Evolutionary conservation across 306 rosid genomes (phyloP), one percentile per base, ranked within the genome.

Genomic region (Prunus mira): DNA sequence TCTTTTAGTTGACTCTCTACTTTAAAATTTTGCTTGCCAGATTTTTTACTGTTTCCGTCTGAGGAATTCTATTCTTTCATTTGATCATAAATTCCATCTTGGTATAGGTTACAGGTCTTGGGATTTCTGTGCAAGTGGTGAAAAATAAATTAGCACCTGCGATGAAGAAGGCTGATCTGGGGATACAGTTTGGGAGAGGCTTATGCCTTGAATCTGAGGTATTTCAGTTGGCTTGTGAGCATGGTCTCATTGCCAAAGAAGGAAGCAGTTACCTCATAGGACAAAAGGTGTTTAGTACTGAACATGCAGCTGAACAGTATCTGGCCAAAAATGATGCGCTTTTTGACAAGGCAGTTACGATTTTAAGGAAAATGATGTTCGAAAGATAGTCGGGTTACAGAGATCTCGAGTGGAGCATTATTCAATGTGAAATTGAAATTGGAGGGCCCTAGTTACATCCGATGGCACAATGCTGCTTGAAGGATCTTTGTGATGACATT

Each of bases 121-220:
- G 69, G 75, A 76, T 90, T 18, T 77, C 80, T 18, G 87, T 64
- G 41, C 92, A 91, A 82, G 92, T 91, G 68, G 84, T 90, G 79
- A 91, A 93, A 83, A 93, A 93, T 68, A 93, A 91, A 79, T 84
- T 93, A 64, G 96, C 96, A 62, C 90, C 91, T 1, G 79, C 93
- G 63, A 69, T 80, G 79, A 92, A 86, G 78, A 90, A 77, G 75
- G 91, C 87, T 9, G 89, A 90, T 63, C 76, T 94, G 66, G 89
- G 82, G 66, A 87, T 94, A 82, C 80, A 74, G 30, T 94, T 92
- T 71, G 98, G 97, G 70, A 84, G 78, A 75, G 97, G 98, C 65
- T 81, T 94, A 72, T 71, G 89, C 83, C 75, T 71, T 49, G 89
- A 90, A 81, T 70, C 91, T 22, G 97, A 94, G 86, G 89, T 86